Percentiles rank a stretch among this genome's conserved stretches.
phyloP scores from a whole-genome alignment of 116 monocot species.

The Papilionanthe hybrid region DNA sequence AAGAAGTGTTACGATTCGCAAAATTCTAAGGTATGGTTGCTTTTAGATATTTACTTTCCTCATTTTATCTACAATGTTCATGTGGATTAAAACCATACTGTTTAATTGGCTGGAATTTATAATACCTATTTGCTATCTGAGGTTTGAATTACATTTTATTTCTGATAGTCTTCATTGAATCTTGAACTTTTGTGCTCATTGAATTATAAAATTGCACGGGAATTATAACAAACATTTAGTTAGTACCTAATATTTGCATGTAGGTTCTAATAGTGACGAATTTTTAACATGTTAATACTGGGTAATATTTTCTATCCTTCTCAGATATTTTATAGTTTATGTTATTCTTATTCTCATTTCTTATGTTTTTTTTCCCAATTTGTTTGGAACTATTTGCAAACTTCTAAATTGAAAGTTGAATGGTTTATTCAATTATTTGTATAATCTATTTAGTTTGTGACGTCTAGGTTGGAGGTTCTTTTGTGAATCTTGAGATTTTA shows the following conservation, averaged over 20 bases:
- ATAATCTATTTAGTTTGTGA: too few relatives aligned
- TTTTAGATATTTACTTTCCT: neutral
- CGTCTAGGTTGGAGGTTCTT: too few relatives aligned
- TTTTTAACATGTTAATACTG: neutral
- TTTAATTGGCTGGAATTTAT: neutral
- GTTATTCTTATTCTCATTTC: neutral
- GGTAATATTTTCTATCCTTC: neutral
- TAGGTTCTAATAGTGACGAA: neutral
- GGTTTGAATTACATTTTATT: neutral
- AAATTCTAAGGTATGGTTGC: conserved; percentile 73
- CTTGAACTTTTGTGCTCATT: neutral
- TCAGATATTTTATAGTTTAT: neutral
- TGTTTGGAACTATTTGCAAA: too few relatives aligned
- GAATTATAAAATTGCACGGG: neutral
- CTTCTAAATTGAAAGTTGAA: too few relatives aligned
- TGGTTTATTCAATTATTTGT: too few relatives aligned
- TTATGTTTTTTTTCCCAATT: neutral
- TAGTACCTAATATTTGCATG: neutral
- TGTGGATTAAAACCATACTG: neutral
- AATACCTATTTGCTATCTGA: too few relatives aligned
- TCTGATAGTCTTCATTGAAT: neutral
- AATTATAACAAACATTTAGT: neutral
- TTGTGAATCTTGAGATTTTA: too few relatives aligned
- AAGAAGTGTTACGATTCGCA: conserved; percentile 85
- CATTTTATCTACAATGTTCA: neutral